These are phyloP conservation scores for Tylopilus rubrobrunneus DNA, from an alignment of 768 basidiomycete genomes.

Conservation along the genomic window DNA sequence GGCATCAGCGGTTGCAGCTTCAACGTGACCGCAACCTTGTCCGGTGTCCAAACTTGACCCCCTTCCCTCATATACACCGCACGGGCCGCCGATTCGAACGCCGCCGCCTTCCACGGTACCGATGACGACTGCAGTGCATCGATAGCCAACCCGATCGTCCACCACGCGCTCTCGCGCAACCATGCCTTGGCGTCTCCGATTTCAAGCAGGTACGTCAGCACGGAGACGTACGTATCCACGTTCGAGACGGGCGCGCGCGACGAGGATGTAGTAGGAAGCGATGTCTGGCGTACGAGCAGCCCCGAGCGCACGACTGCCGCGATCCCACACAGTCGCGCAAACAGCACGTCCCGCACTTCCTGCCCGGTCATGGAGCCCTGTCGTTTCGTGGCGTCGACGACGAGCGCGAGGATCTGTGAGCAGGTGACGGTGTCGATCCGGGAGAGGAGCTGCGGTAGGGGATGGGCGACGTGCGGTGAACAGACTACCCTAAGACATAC, in stretches of 20 bases:
- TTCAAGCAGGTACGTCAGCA: slow-evolving; percentile 56
- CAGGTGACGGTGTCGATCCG: slow-evolving; percentile 75
- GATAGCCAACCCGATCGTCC: slow-evolving; percentile 64
- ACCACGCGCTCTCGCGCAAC: slow-evolving; percentile 91
- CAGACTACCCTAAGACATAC: no score
- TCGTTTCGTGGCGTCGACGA: slow-evolving; percentile 66
- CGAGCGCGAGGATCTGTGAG: slow-evolving; percentile 69
- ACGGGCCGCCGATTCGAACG: slow-evolving; percentile 46
- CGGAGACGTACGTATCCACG: slow-evolving; percentile 53
- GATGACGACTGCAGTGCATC: slow-evolving; percentile 55
- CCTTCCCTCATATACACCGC: slow-evolving; percentile 40
- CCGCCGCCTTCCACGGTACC: slow-evolving; percentile 70
- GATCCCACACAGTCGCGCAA: slow-evolving; percentile 90
- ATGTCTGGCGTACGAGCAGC: slow-evolving; percentile 60
- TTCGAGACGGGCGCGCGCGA: slow-evolving; percentile 48
- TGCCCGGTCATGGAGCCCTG: slow-evolving; percentile 80
- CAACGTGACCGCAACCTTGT: slow-evolving; percentile 80
- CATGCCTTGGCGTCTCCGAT: slow-evolving; percentile 85
- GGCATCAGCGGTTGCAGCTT: slow-evolving; percentile 62
- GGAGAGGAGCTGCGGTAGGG: slow-evolving; percentile 61
- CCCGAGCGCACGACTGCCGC: slow-evolving; percentile 83
- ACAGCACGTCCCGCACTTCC: slow-evolving; percentile 89
- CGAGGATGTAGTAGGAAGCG: slow-evolving; percentile 43
- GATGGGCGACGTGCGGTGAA: slow-evolving; percentile 2
- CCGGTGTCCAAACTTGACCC: slow-evolving; percentile 66